Evolutionary conservation across 768 basidiomycete genomes (phyloP), one percentile per base, ranked within the genome.

Genomic region (Trametes punicea): DNA sequence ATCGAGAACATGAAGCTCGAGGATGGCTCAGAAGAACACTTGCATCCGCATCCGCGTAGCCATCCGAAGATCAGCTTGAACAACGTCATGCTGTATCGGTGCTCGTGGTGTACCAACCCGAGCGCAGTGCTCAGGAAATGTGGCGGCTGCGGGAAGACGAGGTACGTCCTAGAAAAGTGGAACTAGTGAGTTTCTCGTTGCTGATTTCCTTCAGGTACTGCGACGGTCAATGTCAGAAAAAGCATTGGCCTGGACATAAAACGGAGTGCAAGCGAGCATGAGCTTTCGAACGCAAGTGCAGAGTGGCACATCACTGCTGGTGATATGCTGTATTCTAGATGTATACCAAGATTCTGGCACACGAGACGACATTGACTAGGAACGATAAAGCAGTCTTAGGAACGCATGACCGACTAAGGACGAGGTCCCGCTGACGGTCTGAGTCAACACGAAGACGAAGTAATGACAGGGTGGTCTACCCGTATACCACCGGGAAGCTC

Each of bases 51-150:
- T 18, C 61, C 69, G 40, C 68, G 73, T 31, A 68, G 71, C 11
- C 75, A 78, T 47, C 75, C 79, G 11, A 77, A 73, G 62, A 72
- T 82, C 61, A 79, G 74, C 55, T 65, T 68, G 18, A 81, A 83
- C 42, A 69, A 71, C 18, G 78, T 83, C 7, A 74, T 68, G 33
- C 68, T 88, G 38, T 86, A 82, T 67, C 70, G 76, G 23, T 88
- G 86, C 62, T 82, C 83, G 23, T 82, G 78, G 75, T 87, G 85
- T 57, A 74, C 78, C 6, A 86, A 85, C 55, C 83, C 84, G 6
- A 85, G 80, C 46, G 82, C 81, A 0, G 74, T 74, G 6, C 65
- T 84, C 44, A 74, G 75, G 59, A 84, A 81, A 65, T 84, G 83
- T 57, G 65, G 69, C 4, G 72, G 75, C 2, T 81, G 79, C 50